Base-by-base conservation (phyloP, 2,329 filamentous ascomycete species). In the Cladophialophora bantiana region DNA sequence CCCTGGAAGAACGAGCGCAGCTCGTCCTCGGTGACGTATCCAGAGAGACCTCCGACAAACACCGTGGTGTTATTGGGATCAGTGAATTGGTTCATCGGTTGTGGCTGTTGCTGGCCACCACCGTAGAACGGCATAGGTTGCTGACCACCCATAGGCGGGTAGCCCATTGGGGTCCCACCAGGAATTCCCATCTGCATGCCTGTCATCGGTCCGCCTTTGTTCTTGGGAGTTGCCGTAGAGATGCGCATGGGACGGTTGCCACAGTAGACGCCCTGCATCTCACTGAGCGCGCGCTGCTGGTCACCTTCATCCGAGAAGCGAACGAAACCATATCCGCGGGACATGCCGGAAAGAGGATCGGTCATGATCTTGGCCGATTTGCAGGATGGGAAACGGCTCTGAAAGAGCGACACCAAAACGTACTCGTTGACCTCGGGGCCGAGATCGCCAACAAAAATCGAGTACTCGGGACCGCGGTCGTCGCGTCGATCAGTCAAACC, bases 301-400 rank as follows among this genome's bases (percentile, higher is more conserved):
- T 99, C 95, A 73, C 89, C 88, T 83, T 98, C 94, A 73, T 96
- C 93, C 60, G 93, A 93, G 83, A 99, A 99, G 73, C 95, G 93
- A 61, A 99, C 95, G 75, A 99, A 99, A 55, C 95, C 95, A 76
- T 99, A 99, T 64, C 95, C 95, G 70, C 95, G 93, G 71, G 94
- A 97, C 87, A 98, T 94, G 74, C 95, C 95, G 71, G 91, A 96
- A 82, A 98, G 95, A 68, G 95, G 94, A 77, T 99, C 95, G 68
- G 94, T 97, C 95, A 99, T 99, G 82, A 99, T 99, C 87, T 99
- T 99, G 76, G 95, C 95, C 42, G 93, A 97, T 85, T 98, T 98
- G 91, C 94, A 98, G 7, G 93, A 96, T 0, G 91, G 91, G 85
- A 96, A 99, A 69, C 94, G 93, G 77, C 89, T 90, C 83, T 98